These are phyloP conservation scores for Trichoderma breve DNA, from an alignment of 2,329 filamentous ascomycete species.

Conservation along the genomic window DNA sequence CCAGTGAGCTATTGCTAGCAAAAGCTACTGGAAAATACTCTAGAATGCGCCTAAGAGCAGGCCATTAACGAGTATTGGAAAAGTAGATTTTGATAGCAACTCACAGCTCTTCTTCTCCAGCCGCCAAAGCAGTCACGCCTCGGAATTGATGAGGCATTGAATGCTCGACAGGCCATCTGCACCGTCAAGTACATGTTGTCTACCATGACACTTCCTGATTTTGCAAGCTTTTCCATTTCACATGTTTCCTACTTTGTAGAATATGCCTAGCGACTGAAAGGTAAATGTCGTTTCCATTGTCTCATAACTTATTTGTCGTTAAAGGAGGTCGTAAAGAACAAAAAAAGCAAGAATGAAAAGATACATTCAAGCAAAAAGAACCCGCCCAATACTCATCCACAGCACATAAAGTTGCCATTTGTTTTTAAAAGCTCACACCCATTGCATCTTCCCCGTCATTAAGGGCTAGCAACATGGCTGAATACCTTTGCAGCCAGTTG, in stretches of 20 bases:
- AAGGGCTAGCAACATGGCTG: slow-evolving; percentile 65
- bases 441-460: slow-evolving; percentile 39
- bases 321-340: not conserved
- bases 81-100: not conserved
- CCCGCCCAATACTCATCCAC: not conserved
- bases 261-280: not conserved
- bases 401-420: not conserved
- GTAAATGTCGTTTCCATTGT: slow-evolving; percentile 12
- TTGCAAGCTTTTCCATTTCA: not conserved
- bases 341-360: too few relatives aligned
- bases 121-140: not conserved
- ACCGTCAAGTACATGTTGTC: too few relatives aligned
- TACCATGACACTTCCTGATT: too few relatives aligned
- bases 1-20: not conserved
- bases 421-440: slow-evolving; percentile 38
- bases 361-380: too few relatives aligned
- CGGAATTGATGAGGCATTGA: not conserved
- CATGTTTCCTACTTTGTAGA: not conserved
- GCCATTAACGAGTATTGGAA: accelerated
- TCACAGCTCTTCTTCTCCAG: not conserved
- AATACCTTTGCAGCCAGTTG: slow-evolving; percentile 86
- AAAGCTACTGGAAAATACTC: not conserved
- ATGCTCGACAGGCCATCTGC: not conserved
- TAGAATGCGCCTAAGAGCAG: accelerated
- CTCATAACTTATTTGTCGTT: not conserved